Base-by-base conservation (phyloP, 352 stramenopile genomes). In the Halophytophthora polymorphica region DNA sequence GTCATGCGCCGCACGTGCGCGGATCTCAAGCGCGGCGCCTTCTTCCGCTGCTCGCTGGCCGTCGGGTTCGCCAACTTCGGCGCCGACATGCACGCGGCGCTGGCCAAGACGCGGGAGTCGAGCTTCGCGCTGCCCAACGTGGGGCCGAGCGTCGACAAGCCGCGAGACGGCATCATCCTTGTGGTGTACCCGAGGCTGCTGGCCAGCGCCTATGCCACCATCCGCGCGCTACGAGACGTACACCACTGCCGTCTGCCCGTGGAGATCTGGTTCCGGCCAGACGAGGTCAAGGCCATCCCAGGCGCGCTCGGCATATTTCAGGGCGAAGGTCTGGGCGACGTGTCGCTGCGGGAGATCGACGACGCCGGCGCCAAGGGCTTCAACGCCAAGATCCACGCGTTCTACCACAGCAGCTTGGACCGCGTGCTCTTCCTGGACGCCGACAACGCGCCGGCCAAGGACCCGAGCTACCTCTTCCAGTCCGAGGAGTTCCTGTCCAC, bases 321-420 rank as follows among this genome's bases (percentile, higher is more conserved):
- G n/a, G n/a, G n/a, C n/a, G n/a, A n/a, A n/a, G n/a, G n/a, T n/a
- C n/a, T n/a, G n/a, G n/a, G n/a, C n/a, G n/a, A n/a, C n/a, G n/a
- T n/a, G n/a, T n/a, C n/a, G n/a, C 45, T 88, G 34, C 76, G 76
- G n/a, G 66, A 80, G 53, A 77, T 88, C 47, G 48, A 56, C 4
- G 70, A 85, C 50, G 12, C 45, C 19, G 71, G 61, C 17, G 68
- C 54, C 21, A 23, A 46, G 21, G n/a, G n/a, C n/a, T 87, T 70
- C 45, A 73, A 72, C 51, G 72, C 73, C 35, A 87, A 87, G 56
- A 56, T 79, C 3, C 64, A 85, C 50, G 76, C 76, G 1, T 45
- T 83, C 19, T 78, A 66, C 44, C 79, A 85, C 70, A 74, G 53
- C 35, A 58, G 69, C 13, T 87, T 87, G 40, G 71, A 87, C 41